Conservation (phyloP, 495 filamentous ascomycete species). For the Penicillium nucicola region DNA sequence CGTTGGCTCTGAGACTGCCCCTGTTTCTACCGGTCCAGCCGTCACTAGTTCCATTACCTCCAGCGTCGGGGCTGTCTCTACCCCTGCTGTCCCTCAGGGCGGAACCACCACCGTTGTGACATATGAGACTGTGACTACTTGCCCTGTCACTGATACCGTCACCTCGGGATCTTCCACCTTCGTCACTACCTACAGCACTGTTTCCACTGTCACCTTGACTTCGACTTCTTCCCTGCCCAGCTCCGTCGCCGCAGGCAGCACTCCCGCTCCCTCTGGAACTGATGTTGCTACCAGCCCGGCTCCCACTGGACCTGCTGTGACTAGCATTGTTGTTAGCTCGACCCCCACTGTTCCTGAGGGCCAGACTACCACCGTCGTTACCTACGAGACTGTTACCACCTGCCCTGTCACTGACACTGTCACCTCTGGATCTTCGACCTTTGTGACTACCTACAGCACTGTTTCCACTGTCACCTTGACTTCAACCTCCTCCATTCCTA, state of each 20-base stretch:
- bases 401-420: constrained; percentile 40
- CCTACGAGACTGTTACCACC: constrained; percentile 40
- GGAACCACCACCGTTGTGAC: constrained; percentile 28
- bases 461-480: constrained; percentile 40
- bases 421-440: constrained; percentile 30
- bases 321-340: constrained; percentile 9
- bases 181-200: constrained; percentile 34
- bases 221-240: constrained; percentile 9
- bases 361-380: constrained; percentile 24
- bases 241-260: constrained; percentile 6
- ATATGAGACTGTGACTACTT: constrained; percentile 41
- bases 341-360: constrained; percentile 11
- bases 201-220: constrained; percentile 38
- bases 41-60: constrained; percentile 16
- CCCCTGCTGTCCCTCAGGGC: constrained; percentile 9
- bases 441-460: constrained; percentile 34
- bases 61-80: constrained; percentile 6
- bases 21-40: constrained; percentile 1
- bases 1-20: constrained; percentile 2
- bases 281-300: neutral
- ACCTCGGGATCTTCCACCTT: constrained; percentile 32
- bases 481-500: constrained; percentile 8
- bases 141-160: constrained; percentile 37
- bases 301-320: constrained; percentile 3
- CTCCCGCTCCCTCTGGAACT: constrained; percentile 8